These are phyloP conservation scores for Leccinum uliginosum DNA, from an alignment of 768 basidiomycete species.

Conservation along the genomic window DNA sequence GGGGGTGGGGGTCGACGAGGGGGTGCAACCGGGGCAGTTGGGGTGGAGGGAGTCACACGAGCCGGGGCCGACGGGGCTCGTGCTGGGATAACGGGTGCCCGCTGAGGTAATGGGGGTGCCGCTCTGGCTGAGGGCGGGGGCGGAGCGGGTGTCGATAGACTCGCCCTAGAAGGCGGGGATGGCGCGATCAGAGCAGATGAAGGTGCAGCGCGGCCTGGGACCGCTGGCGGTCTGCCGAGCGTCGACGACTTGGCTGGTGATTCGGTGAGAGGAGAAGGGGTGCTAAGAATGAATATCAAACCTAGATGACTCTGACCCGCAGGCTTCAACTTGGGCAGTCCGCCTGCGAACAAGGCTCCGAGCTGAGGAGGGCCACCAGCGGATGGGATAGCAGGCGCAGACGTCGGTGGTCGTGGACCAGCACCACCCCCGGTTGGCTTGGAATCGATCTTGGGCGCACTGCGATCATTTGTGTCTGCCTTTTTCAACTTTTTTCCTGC, in stretches of 20 bases:
- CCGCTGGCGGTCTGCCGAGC: conserved; percentile 62
- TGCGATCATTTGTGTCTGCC: conserved; percentile 76
- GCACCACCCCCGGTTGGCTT: conserved; percentile 42
- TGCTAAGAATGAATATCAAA: conserved; percentile 29
- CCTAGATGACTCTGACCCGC: conserved; percentile 59
- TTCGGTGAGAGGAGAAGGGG: conserved; percentile 7
- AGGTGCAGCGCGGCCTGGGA: conserved; percentile 48
- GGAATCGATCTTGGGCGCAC: conserved; percentile 56
- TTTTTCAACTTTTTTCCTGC: conserved; percentile 81
- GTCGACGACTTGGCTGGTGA: conserved; percentile 54
- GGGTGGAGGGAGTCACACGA: conserved; percentile 30
- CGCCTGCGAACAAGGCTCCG: conserved; percentile 83
- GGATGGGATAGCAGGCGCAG: conserved; percentile 16
- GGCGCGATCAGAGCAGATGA: conserved; percentile 26
- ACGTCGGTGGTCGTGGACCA: conserved; percentile 18
- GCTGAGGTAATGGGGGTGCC: conserved; percentile 35
- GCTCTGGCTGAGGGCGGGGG: conserved; percentile 35
- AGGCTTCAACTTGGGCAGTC: conserved; percentile 86
- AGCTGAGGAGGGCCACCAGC: conserved; percentile 71
- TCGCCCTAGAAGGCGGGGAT: conserved; percentile 27
- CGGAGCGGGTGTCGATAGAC: conserved; percentile 30
- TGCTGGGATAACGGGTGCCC: conserved; percentile 39
- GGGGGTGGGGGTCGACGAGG: conserved; percentile 33
- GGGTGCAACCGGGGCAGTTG: conserved; percentile 16
- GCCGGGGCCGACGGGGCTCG: conserved; percentile 42